Conservation (phyloP, 371 early-diverging fungal genomes). For the Mucor racemosus region DNA sequence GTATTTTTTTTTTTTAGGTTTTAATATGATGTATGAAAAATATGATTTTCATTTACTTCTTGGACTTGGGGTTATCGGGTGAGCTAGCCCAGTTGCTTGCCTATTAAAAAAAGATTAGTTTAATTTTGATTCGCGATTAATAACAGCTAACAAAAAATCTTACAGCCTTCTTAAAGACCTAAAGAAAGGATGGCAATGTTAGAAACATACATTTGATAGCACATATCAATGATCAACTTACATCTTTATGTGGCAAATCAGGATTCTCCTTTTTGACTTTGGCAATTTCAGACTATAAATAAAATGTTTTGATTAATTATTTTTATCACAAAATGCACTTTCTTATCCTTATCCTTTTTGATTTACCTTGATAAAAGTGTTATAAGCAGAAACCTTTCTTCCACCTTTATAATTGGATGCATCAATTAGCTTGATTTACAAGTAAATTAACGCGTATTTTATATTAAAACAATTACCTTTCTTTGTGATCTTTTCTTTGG, state of each 20-base stretch:
- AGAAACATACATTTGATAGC: not conserved
- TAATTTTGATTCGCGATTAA: not conserved
- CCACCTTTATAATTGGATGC: not conserved
- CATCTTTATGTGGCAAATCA: constrained; percentile 48
- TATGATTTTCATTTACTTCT: constrained; percentile 17
- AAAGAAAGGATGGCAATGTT: not conserved
- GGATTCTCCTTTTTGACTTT: constrained; percentile 56
- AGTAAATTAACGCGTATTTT: constrained; percentile 5
- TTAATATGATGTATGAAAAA: not conserved
- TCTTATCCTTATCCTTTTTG: not conserved
- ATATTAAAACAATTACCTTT: constrained; percentile 2
- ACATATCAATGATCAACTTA: not conserved
- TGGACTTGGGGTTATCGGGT: constrained; percentile 49
- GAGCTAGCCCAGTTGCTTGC: constrained; percentile 31
- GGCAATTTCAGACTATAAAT: constrained; percentile 44
- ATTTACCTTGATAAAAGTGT: constrained; percentile 53
- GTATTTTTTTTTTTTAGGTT: not conserved
- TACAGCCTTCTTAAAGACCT: constrained; percentile 62
- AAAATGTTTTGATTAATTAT: not conserved
- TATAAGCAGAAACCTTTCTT: constrained; percentile 59
- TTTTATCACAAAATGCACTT: not conserved
- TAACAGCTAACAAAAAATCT: not conserved
- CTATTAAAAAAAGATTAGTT: constrained; percentile 12
- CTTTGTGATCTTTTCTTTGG: constrained; percentile 11
- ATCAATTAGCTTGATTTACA: not conserved